Percentiles rank a stretch among this genome's conserved stretches.
These are phyloP conservation scores for Rosellinia necatrix DNA, from an alignment of 2,329 filamentous ascomycete species.

Conservation along the genomic window DNA sequence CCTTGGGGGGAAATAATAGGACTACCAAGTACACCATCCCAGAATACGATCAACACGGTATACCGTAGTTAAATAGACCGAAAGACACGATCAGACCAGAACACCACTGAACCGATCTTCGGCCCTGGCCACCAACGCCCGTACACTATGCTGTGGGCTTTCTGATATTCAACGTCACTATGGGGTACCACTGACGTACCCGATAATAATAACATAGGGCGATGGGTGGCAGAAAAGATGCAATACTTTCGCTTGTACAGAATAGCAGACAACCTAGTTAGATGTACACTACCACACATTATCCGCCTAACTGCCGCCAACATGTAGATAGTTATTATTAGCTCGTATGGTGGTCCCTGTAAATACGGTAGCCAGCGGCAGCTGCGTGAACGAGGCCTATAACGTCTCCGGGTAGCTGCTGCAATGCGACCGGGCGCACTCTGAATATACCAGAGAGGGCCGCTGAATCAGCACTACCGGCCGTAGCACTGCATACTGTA, in stretches of 20 bases:
- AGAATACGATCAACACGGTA: too few relatives aligned
- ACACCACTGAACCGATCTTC: background rate
- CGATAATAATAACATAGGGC: too few relatives aligned
- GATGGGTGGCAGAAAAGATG: too few relatives aligned
- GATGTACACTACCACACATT: background rate
- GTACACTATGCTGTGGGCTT: background rate
- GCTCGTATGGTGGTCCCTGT: too few relatives aligned
- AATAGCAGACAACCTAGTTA: background rate
- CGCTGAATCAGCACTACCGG: constrained; percentile 19
- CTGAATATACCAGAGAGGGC: constrained; percentile 1
- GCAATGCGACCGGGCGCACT: too few relatives aligned
- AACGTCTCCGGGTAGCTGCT: background rate
- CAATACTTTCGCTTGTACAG: constrained; percentile 1
- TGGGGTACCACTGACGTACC: constrained; percentile 14
- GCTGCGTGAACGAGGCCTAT: constrained; percentile 5
- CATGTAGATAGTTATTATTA: too few relatives aligned
- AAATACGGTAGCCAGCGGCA: too few relatives aligned
- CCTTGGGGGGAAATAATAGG: too few relatives aligned
- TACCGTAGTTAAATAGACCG: too few relatives aligned
- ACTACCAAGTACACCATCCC: too few relatives aligned
- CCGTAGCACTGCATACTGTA: constrained; percentile 12
- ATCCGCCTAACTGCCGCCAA: too few relatives aligned
- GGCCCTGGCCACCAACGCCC: background rate
- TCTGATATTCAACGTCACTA: constrained; percentile 19
- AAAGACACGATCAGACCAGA: too few relatives aligned